These are phyloP conservation scores for Diplosphaera chodatii DNA, from an alignment of 139 green algal genomes.

Conservation along the genomic window DNA sequence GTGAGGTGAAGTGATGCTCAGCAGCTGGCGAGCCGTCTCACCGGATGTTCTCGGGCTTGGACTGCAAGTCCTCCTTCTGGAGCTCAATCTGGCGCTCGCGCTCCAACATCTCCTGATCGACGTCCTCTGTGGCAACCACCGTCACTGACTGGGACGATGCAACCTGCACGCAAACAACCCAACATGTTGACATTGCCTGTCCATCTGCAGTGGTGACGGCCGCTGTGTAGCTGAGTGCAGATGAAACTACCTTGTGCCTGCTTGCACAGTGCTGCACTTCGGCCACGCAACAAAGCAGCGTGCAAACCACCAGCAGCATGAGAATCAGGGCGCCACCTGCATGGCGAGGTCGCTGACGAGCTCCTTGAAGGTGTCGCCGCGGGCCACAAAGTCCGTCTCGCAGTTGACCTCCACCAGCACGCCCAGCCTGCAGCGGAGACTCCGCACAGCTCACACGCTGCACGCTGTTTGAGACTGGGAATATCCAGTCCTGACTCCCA, in stretches of 20 bases:
- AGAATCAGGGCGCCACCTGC: conserved; percentile 28
- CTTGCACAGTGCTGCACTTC: too few relatives aligned
- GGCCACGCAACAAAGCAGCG: too few relatives aligned
- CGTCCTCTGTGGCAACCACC: conserved; percentile 68
- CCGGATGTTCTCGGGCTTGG: conserved; percentile 91
- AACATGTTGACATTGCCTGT: too few relatives aligned
- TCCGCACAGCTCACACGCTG: too few relatives aligned
- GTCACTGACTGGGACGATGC: conserved; percentile 50
- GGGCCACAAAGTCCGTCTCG: conserved; percentile 98
- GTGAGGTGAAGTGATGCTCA: too few relatives aligned
- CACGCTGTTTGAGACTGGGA: too few relatives aligned
- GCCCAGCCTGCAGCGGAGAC: conserved; percentile 57
- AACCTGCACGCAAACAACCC: conserved; percentile 26
- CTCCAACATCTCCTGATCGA: conserved; percentile 67
- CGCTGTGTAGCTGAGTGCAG: too few relatives aligned
- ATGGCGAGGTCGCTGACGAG: conserved; percentile 80
- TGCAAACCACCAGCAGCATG: too few relatives aligned
- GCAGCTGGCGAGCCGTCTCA: too few relatives aligned
- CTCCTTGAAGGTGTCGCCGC: conserved; percentile 80
- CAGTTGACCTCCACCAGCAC: conserved; percentile 90
- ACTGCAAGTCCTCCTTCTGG: conserved; percentile 88
- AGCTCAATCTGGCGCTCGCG: conserved; percentile 89
- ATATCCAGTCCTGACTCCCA: too few relatives aligned
- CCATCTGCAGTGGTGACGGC: too few relatives aligned
- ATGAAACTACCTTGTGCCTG: too few relatives aligned